Percentiles rank a stretch among this genome's conserved stretches.
phyloP scores from a whole-genome alignment of 1,139 yeast genomes.

The Trichomonascaceae sp. region DNA sequence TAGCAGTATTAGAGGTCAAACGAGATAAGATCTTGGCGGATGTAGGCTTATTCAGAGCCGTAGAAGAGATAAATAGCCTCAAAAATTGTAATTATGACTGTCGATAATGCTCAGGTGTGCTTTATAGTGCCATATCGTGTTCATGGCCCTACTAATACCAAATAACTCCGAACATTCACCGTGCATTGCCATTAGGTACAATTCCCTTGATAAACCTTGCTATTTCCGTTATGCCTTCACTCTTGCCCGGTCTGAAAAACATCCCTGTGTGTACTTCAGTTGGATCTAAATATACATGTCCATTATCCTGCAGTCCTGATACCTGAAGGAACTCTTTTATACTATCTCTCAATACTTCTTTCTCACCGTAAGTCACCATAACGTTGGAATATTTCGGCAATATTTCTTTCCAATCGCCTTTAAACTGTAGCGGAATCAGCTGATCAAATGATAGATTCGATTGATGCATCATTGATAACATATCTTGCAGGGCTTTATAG shows the following conservation, averaged over 20 bases:
- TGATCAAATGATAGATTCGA: not conserved
- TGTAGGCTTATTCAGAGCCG: too few species aligned
- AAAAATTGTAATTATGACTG: not conserved
- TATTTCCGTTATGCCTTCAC: not conserved
- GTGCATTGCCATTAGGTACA: not conserved
- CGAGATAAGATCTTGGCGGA: too few species aligned
- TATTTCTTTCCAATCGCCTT: conserved; percentile 5
- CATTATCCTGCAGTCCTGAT: conserved; percentile 2
- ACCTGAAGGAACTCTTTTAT: conserved; percentile 16
- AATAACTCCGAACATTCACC: not conserved
- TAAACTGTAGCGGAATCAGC: not conserved
- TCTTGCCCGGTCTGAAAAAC: not conserved
- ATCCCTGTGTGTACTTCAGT: conserved; percentile 12
- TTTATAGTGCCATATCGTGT: not conserved
- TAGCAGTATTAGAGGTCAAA: not conserved
- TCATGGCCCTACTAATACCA: too few species aligned
- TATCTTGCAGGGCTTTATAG: not conserved
- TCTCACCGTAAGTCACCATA: not conserved
- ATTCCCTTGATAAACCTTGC: not conserved
- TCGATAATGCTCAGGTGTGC: not conserved
- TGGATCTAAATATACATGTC: conserved; percentile 12
- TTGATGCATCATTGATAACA: not conserved
- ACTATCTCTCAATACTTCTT: not conserved
- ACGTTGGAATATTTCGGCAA: conserved; percentile 2
- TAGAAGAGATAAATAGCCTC: not conserved